These are phyloP conservation scores for Diaporthe amygdali DNA, from an alignment of 2,329 filamentous ascomycete species.

Conservation along the genomic window DNA sequence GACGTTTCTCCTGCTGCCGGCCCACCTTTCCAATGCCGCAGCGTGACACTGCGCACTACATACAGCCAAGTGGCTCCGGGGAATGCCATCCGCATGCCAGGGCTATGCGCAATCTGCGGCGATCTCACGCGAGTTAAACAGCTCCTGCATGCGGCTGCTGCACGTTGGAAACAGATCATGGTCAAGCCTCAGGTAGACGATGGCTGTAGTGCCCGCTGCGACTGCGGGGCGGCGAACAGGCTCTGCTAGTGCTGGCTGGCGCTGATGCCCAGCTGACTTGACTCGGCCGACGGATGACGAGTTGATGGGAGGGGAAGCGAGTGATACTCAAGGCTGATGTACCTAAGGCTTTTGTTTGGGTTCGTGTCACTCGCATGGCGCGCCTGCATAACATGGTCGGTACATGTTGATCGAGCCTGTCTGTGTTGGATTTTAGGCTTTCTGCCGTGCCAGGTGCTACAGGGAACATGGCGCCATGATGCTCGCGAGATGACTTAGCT, in stretches of 20 bases:
- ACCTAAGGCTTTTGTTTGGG: not conserved
- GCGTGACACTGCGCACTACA: not conserved
- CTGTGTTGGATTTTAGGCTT: not conserved
- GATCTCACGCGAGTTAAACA: constrained; percentile 10
- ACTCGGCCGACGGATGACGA: not conserved
- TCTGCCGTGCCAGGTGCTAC: not conserved
- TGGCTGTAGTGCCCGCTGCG: not conserved
- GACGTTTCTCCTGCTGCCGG: not conserved
- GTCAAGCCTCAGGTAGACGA: not conserved
- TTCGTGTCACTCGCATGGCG: not conserved
- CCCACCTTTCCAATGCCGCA: not conserved
- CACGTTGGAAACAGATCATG: constrained; percentile 2
- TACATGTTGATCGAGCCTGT: not conserved
- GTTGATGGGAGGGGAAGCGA: not conserved
- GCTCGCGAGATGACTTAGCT: not conserved
- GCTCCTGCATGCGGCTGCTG: constrained; percentile 9
- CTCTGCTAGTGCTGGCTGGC: not conserved
- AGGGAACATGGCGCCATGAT: constrained; percentile 10
- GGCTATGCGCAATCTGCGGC: constrained; percentile 11
- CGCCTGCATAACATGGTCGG: not conserved
- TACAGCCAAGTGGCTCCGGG: not conserved
- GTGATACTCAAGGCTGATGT: not conserved
- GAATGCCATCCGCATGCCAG: constrained; percentile 7
- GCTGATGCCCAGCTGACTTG: not conserved
- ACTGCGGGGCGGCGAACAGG: not conserved